These are phyloP conservation scores for Orbilia javanica DNA, from an alignment of 2,329 filamentous ascomycete genomes.

Conservation along the genomic window DNA sequence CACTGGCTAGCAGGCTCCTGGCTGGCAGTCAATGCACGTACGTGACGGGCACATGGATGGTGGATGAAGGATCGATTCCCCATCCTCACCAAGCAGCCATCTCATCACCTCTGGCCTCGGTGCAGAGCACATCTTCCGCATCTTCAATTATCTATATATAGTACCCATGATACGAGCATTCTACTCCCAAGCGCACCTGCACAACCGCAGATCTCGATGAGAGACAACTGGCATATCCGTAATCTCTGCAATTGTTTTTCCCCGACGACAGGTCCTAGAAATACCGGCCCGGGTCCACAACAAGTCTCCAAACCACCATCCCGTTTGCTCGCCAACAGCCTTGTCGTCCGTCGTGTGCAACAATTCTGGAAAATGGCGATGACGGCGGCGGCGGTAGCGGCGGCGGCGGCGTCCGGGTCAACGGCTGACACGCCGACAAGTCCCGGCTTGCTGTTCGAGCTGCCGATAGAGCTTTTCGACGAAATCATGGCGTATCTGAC, in stretches of 20 bases:
- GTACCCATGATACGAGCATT: not conserved
- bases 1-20: not conserved
- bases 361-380: not conserved
- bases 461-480: constrained; percentile 8
- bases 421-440: not conserved
- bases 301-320: not conserved
- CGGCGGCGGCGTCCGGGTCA: not conserved
- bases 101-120: not conserved
- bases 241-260: constrained; percentile 3
- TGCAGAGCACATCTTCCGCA: not conserved
- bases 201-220: constrained; percentile 1
- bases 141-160: not conserved
- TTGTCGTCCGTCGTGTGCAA: not conserved
- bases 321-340: not conserved
- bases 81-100: not conserved
- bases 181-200: not conserved
- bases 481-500: not conserved
- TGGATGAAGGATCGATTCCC: not conserved
- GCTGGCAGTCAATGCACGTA: not conserved
- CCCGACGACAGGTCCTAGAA: not conserved
- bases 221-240: not conserved
- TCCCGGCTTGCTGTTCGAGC: constrained; percentile 7
- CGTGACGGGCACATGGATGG: not conserved
- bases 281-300: not conserved
- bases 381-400: not conserved